phyloP scores from a whole-genome alignment of 371 early-diverging fungal species.

The Mucor plumbeus region DNA sequence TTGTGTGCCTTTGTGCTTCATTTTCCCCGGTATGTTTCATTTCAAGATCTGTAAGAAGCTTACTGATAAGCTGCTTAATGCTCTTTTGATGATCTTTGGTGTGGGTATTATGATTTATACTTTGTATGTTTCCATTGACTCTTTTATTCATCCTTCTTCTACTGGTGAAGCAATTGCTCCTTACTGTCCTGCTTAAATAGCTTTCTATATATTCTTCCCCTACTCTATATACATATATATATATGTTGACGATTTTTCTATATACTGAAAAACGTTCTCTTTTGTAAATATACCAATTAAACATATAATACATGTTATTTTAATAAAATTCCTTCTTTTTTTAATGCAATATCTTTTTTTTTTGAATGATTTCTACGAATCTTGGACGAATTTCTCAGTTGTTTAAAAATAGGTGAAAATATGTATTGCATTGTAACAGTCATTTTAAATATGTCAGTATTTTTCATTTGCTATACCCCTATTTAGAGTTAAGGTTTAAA shows the following conservation, averaged over 20 bases:
- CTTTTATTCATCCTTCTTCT: conserved; percentile 29
- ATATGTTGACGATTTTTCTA: neutral
- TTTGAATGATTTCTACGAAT: too few species aligned
- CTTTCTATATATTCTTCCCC: neutral
- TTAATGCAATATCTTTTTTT: too few species aligned
- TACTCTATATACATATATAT: neutral
- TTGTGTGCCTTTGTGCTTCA: conserved; percentile 65
- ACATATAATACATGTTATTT: neutral
- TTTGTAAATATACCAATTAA: conserved; percentile 2
- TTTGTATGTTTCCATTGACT: conserved; percentile 34
- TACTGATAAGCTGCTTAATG: conserved; percentile 39
- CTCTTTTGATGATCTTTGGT: conserved; percentile 57
- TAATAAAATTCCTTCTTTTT: conserved; percentile 1
- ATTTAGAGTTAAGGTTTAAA: too few species aligned
- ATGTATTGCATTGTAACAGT: too few species aligned
- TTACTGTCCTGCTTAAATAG: conserved; percentile 13
- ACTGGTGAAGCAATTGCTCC: neutral
- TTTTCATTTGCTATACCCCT: too few species aligned
- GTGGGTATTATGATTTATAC: conserved; percentile 54
- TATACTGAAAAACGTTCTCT: neutral
- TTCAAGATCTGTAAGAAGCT: conserved; percentile 46
- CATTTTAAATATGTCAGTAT: too few species aligned
- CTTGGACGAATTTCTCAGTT: too few species aligned
- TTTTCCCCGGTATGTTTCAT: conserved; percentile 78
- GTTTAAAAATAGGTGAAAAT: too few species aligned